Evolutionary conservation across 495 filamentous ascomycete genomes (phyloP).

Genomic region (Geoglossum glabrum): DNA sequence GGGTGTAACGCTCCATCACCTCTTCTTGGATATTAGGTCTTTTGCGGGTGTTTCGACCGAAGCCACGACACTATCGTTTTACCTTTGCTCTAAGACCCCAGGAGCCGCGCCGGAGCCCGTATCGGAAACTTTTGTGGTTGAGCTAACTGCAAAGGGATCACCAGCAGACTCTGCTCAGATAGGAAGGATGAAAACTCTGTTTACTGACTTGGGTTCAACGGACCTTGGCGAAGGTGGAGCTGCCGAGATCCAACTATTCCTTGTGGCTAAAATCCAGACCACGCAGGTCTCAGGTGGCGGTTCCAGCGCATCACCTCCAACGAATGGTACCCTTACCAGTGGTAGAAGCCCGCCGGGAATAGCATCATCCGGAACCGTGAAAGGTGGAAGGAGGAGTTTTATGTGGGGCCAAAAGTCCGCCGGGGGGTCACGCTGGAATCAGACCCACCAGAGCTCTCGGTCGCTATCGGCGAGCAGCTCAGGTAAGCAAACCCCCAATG

Average conservation of each 20-base stretch:
- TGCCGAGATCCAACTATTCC: slow-evolving; percentile 46
- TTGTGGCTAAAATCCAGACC: slow-evolving; percentile 65
- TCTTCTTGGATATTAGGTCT: slow-evolving; percentile 65
- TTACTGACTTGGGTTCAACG: slow-evolving; percentile 58
- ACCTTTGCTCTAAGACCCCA: slow-evolving; percentile 49
- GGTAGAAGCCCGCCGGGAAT: neutral
- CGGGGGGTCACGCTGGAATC: neutral
- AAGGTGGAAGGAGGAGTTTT: slow-evolving; percentile 52
- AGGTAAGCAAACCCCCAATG: slow-evolving; percentile 14
- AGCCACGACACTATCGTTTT: slow-evolving; percentile 56
- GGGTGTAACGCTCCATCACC: slow-evolving; percentile 54
- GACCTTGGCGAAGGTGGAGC: slow-evolving; percentile 66
- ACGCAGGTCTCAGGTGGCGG: slow-evolving; percentile 24
- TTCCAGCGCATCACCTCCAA: neutral
- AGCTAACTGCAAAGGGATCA: slow-evolving; percentile 52
- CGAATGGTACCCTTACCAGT: neutral
- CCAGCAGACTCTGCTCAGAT: slow-evolving; percentile 36
- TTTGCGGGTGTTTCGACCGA: slow-evolving; percentile 53
- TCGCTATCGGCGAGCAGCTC: neutral
- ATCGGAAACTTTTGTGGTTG: slow-evolving; percentile 65
- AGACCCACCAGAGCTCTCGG: neutral
- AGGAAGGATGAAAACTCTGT: slow-evolving; percentile 60
- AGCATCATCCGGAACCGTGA: slow-evolving; percentile 16
- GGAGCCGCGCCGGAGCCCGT: slow-evolving; percentile 41
- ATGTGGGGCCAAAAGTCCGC: slow-evolving; percentile 44